Evolutionary conservation across 257 asterid species (phyloP).

Genomic region (Rehmannia glutinosa): DNA sequence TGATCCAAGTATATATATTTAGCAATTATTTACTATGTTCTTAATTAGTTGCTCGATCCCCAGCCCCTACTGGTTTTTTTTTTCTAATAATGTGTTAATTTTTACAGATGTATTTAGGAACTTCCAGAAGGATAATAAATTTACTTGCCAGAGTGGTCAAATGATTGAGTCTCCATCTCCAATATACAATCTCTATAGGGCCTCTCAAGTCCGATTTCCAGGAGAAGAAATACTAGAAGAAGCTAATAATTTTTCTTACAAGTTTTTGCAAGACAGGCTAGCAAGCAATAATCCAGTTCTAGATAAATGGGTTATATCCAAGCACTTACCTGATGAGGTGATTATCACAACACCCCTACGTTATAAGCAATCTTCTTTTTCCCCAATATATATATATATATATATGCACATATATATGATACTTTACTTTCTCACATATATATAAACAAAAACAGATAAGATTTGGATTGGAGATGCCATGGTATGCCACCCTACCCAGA

Average conservation of each 20-base stretch:
- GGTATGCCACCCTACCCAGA: conserved; percentile 40
- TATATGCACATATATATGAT: no score
- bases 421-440: no score
- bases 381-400: no score
- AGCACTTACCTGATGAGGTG: conserved; percentile 46
- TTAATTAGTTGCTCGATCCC: no score
- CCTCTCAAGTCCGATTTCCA: conserved; percentile 40
- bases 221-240: conserved; percentile 50
- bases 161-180: conserved; percentile 28
- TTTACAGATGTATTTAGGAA: conserved; percentile 27
- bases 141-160: conserved; percentile 29
- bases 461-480: conserved; percentile 34
- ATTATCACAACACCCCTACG: no score
- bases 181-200: conserved; percentile 40
- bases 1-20: conserved; percentile 19
- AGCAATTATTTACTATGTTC: background rate
- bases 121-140: conserved; percentile 28
- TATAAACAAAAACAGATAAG: conserved; percentile 11
- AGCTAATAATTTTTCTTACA: conserved; percentile 28
- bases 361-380: no score
- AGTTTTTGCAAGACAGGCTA: conserved; percentile 21
- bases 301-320: conserved; percentile 49
- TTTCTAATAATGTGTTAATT: background rate
- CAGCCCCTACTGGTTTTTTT: no score
- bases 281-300: conserved; percentile 2